Evolutionary conservation across 176 grass and related monocot species (phyloP).

Genomic region (Phragmites australis): DNA sequence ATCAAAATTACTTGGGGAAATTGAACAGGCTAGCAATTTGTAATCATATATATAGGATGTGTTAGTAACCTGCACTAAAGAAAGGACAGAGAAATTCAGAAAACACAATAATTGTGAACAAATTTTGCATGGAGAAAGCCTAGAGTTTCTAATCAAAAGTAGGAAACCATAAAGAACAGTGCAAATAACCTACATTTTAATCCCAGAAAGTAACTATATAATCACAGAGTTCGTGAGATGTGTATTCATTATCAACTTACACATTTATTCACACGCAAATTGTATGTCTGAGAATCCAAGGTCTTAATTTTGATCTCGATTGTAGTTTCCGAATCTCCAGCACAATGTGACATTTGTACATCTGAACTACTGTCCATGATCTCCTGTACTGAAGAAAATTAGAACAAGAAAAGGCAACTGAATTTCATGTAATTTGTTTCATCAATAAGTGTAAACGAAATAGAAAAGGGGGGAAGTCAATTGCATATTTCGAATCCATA

Average conservation of each 20-base stretch:
- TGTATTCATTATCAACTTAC: constrained; percentile 57
- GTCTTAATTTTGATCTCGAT: constrained; percentile 99
- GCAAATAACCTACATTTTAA: background rate
- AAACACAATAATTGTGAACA: constrained; percentile 9
- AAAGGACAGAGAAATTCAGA: background rate
- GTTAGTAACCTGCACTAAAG: background rate
- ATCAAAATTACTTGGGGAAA: constrained; percentile 6
- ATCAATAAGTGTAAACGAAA: background rate
- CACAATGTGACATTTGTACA: constrained; percentile 46
- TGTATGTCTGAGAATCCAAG: constrained; percentile 94
- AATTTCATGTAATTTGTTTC: background rate
- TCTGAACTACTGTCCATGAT: constrained; percentile 59
- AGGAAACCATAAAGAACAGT: constrained; percentile 5
- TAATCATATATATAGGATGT: background rate
- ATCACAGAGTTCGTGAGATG: background rate
- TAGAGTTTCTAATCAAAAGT: background rate
- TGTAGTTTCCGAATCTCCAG: constrained; percentile 53
- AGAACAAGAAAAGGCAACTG: background rate
- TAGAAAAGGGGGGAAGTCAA: background rate
- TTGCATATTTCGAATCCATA: constrained; percentile 11
- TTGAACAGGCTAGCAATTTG: background rate
- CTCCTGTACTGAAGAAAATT: constrained; percentile 28
- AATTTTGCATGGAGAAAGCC: constrained; percentile 15
- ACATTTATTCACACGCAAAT: constrained; percentile 84
- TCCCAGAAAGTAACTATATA: constrained; percentile 24